phyloP scores from a whole-genome alignment of 176 grass and related monocot species.

The Lolium rigidum region DNA sequence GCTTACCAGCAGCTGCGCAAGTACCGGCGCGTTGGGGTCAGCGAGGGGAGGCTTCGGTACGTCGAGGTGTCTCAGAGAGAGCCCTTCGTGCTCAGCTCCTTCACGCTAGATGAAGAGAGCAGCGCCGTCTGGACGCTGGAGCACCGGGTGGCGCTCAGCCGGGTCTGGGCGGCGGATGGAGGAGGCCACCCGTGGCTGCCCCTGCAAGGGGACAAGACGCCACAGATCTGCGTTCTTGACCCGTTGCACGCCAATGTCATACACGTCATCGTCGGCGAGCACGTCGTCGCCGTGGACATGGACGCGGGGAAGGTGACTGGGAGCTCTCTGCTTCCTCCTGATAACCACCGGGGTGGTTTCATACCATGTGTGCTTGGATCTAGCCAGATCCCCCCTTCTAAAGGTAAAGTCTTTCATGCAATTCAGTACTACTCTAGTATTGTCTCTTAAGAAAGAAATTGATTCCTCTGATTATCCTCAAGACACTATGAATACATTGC shows the following conservation, averaged over 20 bases:
- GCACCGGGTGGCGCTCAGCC: background rate
- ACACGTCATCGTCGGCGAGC: background rate
- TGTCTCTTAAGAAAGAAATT: background rate
- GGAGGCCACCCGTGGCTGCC: background rate
- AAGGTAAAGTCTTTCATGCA: too few relatives aligned
- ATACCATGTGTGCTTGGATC: too few relatives aligned
- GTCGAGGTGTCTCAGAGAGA: background rate
- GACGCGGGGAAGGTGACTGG: background rate
- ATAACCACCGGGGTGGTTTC: too few relatives aligned
- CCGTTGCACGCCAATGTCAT: background rate
- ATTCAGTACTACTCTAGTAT: background rate
- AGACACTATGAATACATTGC: background rate
- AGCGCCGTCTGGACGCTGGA: background rate
- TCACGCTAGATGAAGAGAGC: background rate
- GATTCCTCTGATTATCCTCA: background rate
- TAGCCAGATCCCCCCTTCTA: too few relatives aligned
- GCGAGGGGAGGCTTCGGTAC: background rate
- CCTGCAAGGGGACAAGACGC: background rate
- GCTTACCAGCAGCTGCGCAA: background rate
- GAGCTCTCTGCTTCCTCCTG: background rate
- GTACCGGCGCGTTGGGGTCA: background rate
- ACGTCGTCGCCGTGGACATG: background rate
- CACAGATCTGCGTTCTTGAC: background rate
- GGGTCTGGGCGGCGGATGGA: background rate
- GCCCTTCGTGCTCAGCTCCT: background rate